phyloP scores from a whole-genome alignment of 2,329 filamentous ascomycete genomes.

The Arachnomyces sp. region DNA sequence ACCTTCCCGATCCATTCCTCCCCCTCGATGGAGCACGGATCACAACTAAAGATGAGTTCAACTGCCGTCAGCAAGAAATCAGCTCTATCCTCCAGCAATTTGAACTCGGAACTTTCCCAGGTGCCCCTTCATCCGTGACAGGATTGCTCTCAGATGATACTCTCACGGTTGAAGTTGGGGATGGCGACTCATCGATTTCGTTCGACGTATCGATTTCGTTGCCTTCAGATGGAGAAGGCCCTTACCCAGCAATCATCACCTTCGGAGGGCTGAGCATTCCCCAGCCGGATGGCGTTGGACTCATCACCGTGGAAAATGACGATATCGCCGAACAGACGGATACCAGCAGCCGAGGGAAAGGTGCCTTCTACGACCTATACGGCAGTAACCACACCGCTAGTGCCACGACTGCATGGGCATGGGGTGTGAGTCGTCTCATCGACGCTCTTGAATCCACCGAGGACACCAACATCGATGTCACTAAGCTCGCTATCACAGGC shows the following conservation, averaged over 20 bases:
- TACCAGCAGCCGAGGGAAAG: conserved; percentile 45
- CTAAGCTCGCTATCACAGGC: conserved; percentile 50
- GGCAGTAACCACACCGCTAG: conserved; percentile 49
- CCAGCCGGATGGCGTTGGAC: conserved; percentile 47
- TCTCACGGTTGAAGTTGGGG: conserved; percentile 40
- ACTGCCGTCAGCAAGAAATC: conserved; percentile 45
- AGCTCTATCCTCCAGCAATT: conserved; percentile 43
- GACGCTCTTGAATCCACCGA: conserved; percentile 50
- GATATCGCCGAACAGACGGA: conserved; percentile 46
- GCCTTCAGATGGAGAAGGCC: conserved; percentile 30
- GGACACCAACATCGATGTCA: conserved; percentile 42
- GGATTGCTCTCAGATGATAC: conserved; percentile 32
- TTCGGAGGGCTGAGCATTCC: conserved; percentile 51
- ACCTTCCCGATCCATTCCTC: conserved; percentile 42
- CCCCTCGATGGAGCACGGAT: conserved; percentile 38
- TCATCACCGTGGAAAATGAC: conserved; percentile 54
- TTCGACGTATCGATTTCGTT: conserved; percentile 37
- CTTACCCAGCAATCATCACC: conserved; percentile 52
- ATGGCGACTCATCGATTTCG: conserved; percentile 39
- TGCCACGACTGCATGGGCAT: conserved; percentile 56
- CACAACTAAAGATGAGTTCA: conserved; percentile 40
- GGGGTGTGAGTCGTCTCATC: conserved; percentile 55
- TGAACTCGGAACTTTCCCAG: conserved; percentile 45
- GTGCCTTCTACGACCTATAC: conserved; percentile 54
- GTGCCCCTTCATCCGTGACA: conserved; percentile 35